Base-by-base conservation (phyloP, 2,329 filamentous ascomycete genomes). In the Colletotrichum lini region DNA sequence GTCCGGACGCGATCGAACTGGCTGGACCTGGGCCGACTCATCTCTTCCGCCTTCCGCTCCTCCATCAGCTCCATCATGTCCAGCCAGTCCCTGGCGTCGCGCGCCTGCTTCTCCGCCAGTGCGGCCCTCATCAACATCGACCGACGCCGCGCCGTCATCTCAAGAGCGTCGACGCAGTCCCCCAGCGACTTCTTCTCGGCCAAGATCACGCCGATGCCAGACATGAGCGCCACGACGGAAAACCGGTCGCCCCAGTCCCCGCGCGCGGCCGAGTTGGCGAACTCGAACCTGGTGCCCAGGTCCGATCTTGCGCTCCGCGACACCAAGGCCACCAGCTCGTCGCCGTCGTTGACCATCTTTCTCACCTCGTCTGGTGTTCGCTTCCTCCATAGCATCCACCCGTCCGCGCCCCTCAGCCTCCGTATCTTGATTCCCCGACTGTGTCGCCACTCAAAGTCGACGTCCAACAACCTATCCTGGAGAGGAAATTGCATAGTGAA, bases 201-300 rank as follows among this genome's bases (percentile, higher is more conserved):
- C 59, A 62, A 5, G n/a, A 62, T 5, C 18, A 62, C 49, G 47
- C 59, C 59, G 15, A 62, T 62, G 15, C 59, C 59, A 7, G 59
- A 62, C 59, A 62, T 62, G 35, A 62, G 26, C n/a, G 47, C 59
- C 47, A 62, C 59, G n/a, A 62, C n/a, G n/a, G 59, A 23, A 8
- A 62, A 62, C 12, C 23, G 15, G 45, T 62, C 47, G 4, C 49
- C 45, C 12, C 50, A 50, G 4, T 50, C 47, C 4, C 45, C n/a
- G 0, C 21, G 15, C 8, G 59, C 47, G n/a, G 59, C 59, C 1
- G 59, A 38, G 5, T 38, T 38, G 30, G 40, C 45, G n/a, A 62
- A 62, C n/a, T n/a, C 30, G 35, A 62, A 62, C 3, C 59, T 23
- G 9, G 45, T 62, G n/a, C 59, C 59, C 15, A 62, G 26, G 47